phyloP scores from a whole-genome alignment of 2,329 filamentous ascomycete genomes.

The Aschersonia sp. region DNA sequence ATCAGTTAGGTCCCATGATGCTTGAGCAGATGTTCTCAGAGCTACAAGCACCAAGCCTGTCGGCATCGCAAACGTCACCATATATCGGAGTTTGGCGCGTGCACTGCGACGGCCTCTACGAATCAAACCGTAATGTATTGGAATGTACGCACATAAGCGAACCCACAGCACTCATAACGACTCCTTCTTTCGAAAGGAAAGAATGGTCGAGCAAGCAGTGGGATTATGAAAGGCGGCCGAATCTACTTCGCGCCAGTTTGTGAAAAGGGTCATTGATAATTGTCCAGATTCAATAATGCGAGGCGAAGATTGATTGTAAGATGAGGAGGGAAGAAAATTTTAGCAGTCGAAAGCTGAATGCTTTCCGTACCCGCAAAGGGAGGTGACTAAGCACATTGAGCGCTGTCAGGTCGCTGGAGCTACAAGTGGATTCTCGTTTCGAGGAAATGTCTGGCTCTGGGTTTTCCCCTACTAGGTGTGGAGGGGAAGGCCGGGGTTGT shows the following conservation, averaged over 20 bases:
- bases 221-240: constrained; percentile 45
- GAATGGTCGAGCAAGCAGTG: constrained; percentile 27
- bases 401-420: neutral
- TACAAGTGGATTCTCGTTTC: too few relatives aligned
- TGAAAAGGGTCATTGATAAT: constrained; percentile 26
- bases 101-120: neutral
- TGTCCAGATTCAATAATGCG: constrained; percentile 17
- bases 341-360: too few relatives aligned
- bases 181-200: constrained; percentile 1
- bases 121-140: neutral
- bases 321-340: constrained; percentile 23
- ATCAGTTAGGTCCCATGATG: too few relatives aligned
- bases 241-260: constrained; percentile 37
- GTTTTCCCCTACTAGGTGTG: too few relatives aligned
- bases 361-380: neutral
- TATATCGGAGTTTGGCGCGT: too few relatives aligned
- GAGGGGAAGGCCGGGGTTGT: too few relatives aligned
- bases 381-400: neutral
- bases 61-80: too few relatives aligned
- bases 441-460: too few relatives aligned
- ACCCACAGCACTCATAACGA: constrained; percentile 34
- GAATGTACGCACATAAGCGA: constrained; percentile 48
- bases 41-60: too few relatives aligned
- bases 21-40: too few relatives aligned
- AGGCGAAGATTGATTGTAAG: constrained; percentile 32